A percentile compares a stretch with the other conserved stretches of the same genome.
phyloP scores from a whole-genome alignment of 495 filamentous ascomycete species.

The Filosporella fistucella region DNA sequence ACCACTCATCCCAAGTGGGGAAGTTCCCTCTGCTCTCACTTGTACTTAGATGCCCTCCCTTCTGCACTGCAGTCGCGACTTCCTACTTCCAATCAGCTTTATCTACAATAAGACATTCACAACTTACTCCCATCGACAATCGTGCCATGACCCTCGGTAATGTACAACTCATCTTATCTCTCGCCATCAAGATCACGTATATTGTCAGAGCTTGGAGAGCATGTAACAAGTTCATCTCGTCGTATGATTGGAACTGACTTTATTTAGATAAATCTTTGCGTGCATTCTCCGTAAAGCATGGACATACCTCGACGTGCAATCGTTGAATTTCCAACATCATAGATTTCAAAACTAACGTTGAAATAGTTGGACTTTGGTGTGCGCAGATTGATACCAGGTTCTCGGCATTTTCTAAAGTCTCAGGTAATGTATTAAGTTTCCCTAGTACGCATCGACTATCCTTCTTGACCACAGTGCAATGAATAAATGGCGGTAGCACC shows the following conservation, averaged over 20 bases:
- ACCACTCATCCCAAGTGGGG: constrained; percentile 11
- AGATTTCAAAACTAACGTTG: constrained; percentile 2
- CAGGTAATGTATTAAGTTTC: neutral
- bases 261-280: neutral
- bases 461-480: neutral
- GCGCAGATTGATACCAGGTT: constrained; percentile 5
- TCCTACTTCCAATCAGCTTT: neutral
- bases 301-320: constrained; percentile 8
- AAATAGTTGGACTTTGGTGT: neutral
- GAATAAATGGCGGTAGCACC: constrained; percentile 7
- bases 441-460: neutral
- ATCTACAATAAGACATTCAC: neutral
- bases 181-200: constrained; percentile 3
- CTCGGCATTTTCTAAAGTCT: constrained; percentile 3
- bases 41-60: neutral
- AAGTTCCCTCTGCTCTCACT: neutral
- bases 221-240: constrained; percentile 1
- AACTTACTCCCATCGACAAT: constrained; percentile 5
- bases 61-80: neutral
- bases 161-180: neutral
- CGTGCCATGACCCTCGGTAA: neutral
- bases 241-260: neutral
- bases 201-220: constrained; percentile 6
- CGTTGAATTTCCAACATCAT: constrained; percentile 10
- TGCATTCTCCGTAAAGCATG: neutral